A percentile compares a stretch with the other conserved stretches of the same genome.
phyloP scores from a whole-genome alignment of 164 flowering plant species.

The Protea cynaroides region DNA sequence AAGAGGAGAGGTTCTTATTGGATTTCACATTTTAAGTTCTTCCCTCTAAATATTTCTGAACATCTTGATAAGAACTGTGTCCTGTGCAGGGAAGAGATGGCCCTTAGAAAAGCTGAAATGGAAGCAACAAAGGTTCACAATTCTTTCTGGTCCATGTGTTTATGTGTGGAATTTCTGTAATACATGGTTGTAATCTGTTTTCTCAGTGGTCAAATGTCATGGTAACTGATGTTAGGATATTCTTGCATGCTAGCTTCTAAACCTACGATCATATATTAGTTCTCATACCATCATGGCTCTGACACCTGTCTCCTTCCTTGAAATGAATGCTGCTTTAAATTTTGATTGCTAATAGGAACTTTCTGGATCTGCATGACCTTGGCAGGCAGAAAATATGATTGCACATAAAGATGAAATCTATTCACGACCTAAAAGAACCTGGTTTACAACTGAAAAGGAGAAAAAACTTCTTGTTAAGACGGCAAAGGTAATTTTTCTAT shows the following conservation, averaged over 20 bases:
- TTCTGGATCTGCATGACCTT: slow-evolving; percentile 2
- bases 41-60: not conserved
- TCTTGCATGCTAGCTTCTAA: not conserved
- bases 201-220: not conserved
- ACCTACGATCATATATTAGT: not conserved
- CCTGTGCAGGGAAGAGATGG: slow-evolving; percentile 72
- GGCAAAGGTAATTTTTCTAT: slow-evolving; percentile 50
- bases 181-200: not conserved
- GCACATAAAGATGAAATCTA: slow-evolving; percentile 71
- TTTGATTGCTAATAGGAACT: slow-evolving; percentile 1
- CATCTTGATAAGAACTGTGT: not conserved
- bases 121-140: slow-evolving; percentile 71
- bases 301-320: not conserved
- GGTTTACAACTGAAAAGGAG: slow-evolving; percentile 86
- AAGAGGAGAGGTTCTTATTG: slow-evolving; percentile 69
- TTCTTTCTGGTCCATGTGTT: not conserved
- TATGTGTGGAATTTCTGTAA: not conserved
- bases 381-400: slow-evolving; percentile 95
- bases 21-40: not conserved
- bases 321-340: not conserved
- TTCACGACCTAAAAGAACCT: slow-evolving; percentile 91
- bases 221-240: not conserved
- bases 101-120: slow-evolving; percentile 93
- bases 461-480: slow-evolving; percentile 59
- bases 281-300: not conserved